These are phyloP conservation scores for Aspergillus cejpii DNA, from an alignment of 2,329 filamentous ascomycete genomes.

Conservation along the genomic window DNA sequence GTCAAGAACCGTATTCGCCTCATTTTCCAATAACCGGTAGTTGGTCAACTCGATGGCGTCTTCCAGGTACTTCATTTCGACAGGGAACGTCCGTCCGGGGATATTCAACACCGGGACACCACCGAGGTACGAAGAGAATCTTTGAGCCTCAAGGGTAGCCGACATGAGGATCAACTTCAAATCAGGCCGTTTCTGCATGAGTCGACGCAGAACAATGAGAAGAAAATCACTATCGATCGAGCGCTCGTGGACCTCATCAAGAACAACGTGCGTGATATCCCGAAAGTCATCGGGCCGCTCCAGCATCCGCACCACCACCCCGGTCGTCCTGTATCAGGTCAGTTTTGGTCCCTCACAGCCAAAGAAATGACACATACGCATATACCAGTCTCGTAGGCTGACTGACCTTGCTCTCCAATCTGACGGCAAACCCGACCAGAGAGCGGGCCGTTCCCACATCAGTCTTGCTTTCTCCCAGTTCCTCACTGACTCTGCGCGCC, in stretches of 20 bases:
- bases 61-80: conserved; percentile 79
- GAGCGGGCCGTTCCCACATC: conserved; percentile 79
- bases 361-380: conserved; percentile 53
- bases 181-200: conserved; percentile 68
- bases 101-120: conserved; percentile 82
- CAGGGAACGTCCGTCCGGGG: conserved; percentile 88
- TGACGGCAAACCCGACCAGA: conserved; percentile 88
- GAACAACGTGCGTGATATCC: conserved; percentile 85
- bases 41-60: conserved; percentile 86
- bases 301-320: conserved; percentile 97
- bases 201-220: conserved; percentile 78
- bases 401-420: conserved; percentile 79
- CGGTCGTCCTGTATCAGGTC: conserved; percentile 45
- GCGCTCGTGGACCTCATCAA: conserved; percentile 97
- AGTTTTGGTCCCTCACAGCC: conserved; percentile 4
- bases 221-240: conserved; percentile 96
- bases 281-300: conserved; percentile 79
- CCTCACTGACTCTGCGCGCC: conserved; percentile 86
- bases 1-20: conserved; percentile 30
- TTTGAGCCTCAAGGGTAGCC: conserved; percentile 86
- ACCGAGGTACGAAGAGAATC: conserved; percentile 82
- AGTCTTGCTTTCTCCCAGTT: conserved; percentile 75
- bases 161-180: conserved; percentile 96
- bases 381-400: conserved; percentile 79
- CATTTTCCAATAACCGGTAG: conserved; percentile 61